Conservation (phyloP, 2,329 filamentous ascomycete genomes). For the Cyclaneusma minus region DNA sequence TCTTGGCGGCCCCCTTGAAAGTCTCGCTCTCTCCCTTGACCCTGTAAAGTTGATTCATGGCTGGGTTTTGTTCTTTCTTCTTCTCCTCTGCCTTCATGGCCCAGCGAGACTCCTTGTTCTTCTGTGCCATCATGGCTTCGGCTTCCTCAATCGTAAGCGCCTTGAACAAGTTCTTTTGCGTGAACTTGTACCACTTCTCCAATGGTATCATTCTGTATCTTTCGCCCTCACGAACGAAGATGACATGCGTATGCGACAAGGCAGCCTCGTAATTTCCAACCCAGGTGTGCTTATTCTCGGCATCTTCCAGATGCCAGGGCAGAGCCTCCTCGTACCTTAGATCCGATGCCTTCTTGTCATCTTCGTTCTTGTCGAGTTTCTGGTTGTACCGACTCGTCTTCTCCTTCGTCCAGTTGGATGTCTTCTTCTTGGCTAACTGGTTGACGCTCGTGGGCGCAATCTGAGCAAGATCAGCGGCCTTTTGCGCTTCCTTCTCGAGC, state of each 20-base stretch:
- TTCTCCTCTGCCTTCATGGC: slow-evolving; percentile 53
- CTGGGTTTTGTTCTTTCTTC: slow-evolving; percentile 36
- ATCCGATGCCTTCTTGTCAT: slow-evolving; percentile 52
- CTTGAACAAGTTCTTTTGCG: slow-evolving; percentile 64
- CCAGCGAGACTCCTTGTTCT: slow-evolving; percentile 65
- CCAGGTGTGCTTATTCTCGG: slow-evolving; percentile 90
- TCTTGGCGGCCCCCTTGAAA: slow-evolving; percentile 42
- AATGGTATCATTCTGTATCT: slow-evolving; percentile 77
- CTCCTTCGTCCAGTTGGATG: slow-evolving; percentile 59
- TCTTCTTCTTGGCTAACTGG: slow-evolving; percentile 15
- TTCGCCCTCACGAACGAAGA: slow-evolving; percentile 54
- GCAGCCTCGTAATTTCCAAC: slow-evolving; percentile 82
- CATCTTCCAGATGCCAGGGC: slow-evolving; percentile 94
- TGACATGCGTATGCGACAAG: slow-evolving; percentile 71
- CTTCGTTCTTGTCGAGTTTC: slow-evolving; percentile 57
- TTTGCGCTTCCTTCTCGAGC: slow-evolving; percentile 71
- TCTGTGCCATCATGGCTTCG: slow-evolving; percentile 69
- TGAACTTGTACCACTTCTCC: slow-evolving; percentile 92
- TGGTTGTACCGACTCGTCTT: slow-evolving; percentile 81
- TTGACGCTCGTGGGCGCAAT: slow-evolving; percentile 72
- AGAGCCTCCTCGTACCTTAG: slow-evolving; percentile 87
- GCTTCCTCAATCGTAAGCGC: slow-evolving; percentile 70
- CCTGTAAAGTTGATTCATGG: slow-evolving; percentile 29
- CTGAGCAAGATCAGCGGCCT: slow-evolving; percentile 76
- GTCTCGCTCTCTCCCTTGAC: slow-evolving; percentile 57